phyloP scores from a whole-genome alignment of 2,329 filamentous ascomycete species.

The Leptoxyphium fumago region DNA sequence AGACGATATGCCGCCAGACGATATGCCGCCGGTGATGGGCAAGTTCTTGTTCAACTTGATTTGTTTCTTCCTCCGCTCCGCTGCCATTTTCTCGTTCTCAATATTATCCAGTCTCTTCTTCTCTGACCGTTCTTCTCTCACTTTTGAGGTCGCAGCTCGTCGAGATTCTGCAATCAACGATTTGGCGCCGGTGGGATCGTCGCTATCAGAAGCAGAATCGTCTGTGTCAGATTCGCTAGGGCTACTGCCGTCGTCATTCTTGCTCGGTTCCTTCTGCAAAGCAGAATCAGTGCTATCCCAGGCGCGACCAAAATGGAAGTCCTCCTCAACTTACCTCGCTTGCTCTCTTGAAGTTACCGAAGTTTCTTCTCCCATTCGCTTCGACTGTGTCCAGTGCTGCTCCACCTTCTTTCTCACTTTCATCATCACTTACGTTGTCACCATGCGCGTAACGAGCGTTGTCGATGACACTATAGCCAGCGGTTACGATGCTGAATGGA shows the following conservation, averaged over 20 bases:
- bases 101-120: constrained; percentile 35
- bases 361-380: constrained; percentile 28
- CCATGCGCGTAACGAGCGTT: constrained; percentile 4
- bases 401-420: constrained; percentile 21
- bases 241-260: constrained; percentile 18
- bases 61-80: constrained; percentile 49
- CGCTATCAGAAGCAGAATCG: constrained; percentile 22
- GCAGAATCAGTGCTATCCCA: too few species aligned
- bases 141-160: constrained; percentile 28
- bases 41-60: constrained; percentile 45
- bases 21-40: constrained; percentile 41
- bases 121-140: constrained; percentile 28
- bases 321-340: constrained; percentile 3
- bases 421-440: constrained; percentile 19
- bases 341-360: constrained; percentile 34
- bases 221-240: constrained; percentile 2
- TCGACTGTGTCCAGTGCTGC: constrained; percentile 17
- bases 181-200: constrained; percentile 26
- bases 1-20: constrained; percentile 41
- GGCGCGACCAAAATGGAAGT: too few species aligned
- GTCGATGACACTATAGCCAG: constrained; percentile 41
- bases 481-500: constrained; percentile 43
- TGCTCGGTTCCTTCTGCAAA: constrained; percentile 10
- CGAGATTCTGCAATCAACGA: constrained; percentile 31
- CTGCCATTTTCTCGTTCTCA: constrained; percentile 38